These are phyloP conservation scores for Cryptosporidium tyzzeri DNA, from an alignment of 169 alveolate species.

Conservation along the genomic window DNA sequence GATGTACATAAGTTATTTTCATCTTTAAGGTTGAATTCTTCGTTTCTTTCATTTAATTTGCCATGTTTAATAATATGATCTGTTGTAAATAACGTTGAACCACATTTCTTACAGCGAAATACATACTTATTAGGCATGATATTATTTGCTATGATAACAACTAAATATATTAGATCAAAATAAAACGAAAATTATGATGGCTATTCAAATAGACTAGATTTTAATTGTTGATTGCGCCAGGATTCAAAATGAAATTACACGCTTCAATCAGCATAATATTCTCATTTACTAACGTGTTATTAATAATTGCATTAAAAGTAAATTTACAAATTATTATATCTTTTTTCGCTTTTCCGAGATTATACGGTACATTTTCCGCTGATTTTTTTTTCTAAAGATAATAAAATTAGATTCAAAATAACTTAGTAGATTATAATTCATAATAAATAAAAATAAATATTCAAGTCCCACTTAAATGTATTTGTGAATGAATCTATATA, in stretches of 20 bases:
- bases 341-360: conserved; percentile 31
- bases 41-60: neutral
- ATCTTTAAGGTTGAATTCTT: neutral
- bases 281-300: neutral
- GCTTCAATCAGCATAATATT: neutral
- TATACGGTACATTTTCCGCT: neutral
- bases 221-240: conserved; percentile 18
- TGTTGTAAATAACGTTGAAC: conserved; percentile 20
- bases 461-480: neutral
- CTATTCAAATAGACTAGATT: neutral
- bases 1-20: conserved; percentile 26
- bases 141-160: neutral
- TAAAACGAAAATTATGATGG: neutral
- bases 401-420: neutral
- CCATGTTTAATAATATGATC: conserved; percentile 26
- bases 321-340: conserved; percentile 20
- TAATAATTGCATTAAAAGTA: neutral
- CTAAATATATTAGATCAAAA: too few relatives aligned
- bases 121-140: neutral
- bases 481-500: conserved; percentile 21
- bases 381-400: neutral
- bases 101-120: conserved; percentile 59
- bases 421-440: too few relatives aligned
- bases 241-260: neutral
- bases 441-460: neutral